Conservation (phyloP, 2,329 filamentous ascomycete genomes). For the Gremmenia infestans region DNA sequence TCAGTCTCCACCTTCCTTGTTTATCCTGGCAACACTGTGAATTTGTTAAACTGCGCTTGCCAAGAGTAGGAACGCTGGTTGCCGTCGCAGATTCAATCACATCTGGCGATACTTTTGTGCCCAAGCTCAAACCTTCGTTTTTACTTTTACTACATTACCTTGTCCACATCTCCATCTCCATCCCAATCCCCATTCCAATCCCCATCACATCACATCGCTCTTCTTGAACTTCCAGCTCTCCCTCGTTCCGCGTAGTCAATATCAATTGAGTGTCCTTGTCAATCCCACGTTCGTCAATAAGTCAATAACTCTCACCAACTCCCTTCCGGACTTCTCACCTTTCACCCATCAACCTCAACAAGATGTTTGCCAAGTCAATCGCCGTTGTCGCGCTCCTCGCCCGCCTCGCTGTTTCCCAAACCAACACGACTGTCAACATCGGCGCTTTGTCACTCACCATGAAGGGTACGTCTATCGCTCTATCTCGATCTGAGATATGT, state of each 20-base stretch:
- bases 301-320: not conserved
- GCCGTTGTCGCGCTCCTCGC: conserved; percentile 26
- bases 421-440: conserved; percentile 25
- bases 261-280: not conserved
- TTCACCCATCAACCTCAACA: conserved; percentile 10
- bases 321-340: not conserved
- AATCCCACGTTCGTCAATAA: not conserved
- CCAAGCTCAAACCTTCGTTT: too few species aligned
- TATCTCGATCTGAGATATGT: not conserved
- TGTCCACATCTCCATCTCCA: too few species aligned
- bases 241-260: not conserved
- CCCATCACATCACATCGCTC: not conserved
- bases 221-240: not conserved
- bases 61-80: too few species aligned
- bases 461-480: conserved; percentile 18
- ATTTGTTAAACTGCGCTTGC: too few species aligned
- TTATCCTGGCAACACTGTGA: not conserved
- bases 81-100: too few species aligned
- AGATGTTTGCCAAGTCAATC: conserved; percentile 28
- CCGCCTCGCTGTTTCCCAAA: conserved; percentile 21
- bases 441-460: conserved; percentile 10
- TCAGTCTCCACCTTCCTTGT: not conserved
- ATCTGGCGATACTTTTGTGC: too few species aligned
- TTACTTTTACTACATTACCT: too few species aligned
- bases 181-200: not conserved